These are phyloP conservation scores for Backusella australiensis DNA, from an alignment of 192 early-diverging fungal genomes.

Conservation along the genomic window DNA sequence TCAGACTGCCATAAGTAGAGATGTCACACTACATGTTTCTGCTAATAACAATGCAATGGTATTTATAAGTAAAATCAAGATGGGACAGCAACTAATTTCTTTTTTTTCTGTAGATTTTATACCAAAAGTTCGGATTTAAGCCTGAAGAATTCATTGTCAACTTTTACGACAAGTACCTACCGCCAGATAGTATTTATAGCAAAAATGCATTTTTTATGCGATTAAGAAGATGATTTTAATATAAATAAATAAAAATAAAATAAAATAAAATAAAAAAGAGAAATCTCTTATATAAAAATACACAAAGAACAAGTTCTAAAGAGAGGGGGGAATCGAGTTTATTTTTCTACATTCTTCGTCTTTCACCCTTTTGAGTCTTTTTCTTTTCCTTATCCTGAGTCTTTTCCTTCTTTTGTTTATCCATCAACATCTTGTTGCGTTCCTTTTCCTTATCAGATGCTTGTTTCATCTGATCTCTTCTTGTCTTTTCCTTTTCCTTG, in stretches of 20 bases:
- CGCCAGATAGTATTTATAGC: conserved; percentile 65
- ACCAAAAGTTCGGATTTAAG: conserved; percentile 93
- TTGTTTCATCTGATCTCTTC: conserved; percentile 48
- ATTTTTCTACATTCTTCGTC: conserved; percentile 43
- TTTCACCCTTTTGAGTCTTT: conserved; percentile 51
- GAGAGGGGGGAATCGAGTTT: no score
- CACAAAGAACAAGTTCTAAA: no score
- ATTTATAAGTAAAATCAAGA: neutral
- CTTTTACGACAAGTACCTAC: conserved; percentile 90
- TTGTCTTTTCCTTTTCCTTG: conserved; percentile 54
- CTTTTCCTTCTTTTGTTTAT: conserved; percentile 50
- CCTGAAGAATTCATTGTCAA: conserved; percentile 87
- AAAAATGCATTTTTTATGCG: conserved; percentile 90
- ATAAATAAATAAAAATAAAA: no score
- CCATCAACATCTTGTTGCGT: conserved; percentile 45
- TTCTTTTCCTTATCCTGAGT: conserved; percentile 43
- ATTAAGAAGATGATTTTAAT: conserved; percentile 51
- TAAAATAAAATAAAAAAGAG: no score
- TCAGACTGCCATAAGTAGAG: conserved; percentile 69
- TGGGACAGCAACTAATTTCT: neutral
- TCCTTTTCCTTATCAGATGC: conserved; percentile 52
- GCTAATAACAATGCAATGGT: conserved; percentile 92
- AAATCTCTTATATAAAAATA: no score
- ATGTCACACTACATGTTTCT: conserved; percentile 90
- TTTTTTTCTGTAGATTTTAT: conserved; percentile 58